Percentiles rank a stretch among this genome's conserved stretches.
Evolutionary conservation across 2,329 filamentous ascomycete species (phyloP).

Genomic region (Talaromyces verruculosus): DNA sequence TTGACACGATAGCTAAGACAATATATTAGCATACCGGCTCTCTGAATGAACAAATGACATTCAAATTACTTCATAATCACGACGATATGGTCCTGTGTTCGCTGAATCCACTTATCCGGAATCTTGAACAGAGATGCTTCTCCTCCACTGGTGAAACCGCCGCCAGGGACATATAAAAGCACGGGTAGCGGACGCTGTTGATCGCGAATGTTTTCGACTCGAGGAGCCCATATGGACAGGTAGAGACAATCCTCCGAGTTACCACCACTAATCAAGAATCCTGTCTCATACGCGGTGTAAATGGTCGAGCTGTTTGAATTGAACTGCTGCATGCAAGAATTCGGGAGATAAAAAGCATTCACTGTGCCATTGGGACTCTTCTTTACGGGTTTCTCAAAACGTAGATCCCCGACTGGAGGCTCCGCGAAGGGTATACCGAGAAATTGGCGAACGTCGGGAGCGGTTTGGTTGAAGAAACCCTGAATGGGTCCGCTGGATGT

Average conservation of each 20-base stretch:
- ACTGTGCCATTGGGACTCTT: not conserved
- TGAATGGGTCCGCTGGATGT: not conserved
- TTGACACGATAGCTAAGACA: constrained; percentile 6
- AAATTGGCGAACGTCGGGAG: constrained; percentile 7
- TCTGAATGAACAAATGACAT: not conserved
- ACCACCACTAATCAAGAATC: constrained; percentile 1
- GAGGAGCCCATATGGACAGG: not conserved
- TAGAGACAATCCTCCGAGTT: constrained; percentile 15
- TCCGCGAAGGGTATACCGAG: constrained; percentile 6
- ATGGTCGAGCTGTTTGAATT: constrained; percentile 5
- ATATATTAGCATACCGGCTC: not conserved
- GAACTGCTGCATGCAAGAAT: constrained; percentile 5
- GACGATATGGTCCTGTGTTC: constrained; percentile 6
- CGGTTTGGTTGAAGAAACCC: constrained; percentile 1
- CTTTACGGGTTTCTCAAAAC: not conserved
- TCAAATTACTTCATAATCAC: constrained; percentile 1
- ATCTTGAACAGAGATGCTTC: constrained; percentile 2
- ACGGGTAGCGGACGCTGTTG: not conserved
- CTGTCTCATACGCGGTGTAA: not conserved
- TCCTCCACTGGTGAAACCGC: not conserved
- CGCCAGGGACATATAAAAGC: constrained; percentile 1
- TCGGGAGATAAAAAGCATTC: not conserved
- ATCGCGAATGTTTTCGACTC: not conserved
- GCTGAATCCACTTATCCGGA: not conserved
- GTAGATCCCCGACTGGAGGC: not conserved